Conservation (phyloP, 176 grass and related monocot genomes). For the Luzula sylvatica region DNA sequence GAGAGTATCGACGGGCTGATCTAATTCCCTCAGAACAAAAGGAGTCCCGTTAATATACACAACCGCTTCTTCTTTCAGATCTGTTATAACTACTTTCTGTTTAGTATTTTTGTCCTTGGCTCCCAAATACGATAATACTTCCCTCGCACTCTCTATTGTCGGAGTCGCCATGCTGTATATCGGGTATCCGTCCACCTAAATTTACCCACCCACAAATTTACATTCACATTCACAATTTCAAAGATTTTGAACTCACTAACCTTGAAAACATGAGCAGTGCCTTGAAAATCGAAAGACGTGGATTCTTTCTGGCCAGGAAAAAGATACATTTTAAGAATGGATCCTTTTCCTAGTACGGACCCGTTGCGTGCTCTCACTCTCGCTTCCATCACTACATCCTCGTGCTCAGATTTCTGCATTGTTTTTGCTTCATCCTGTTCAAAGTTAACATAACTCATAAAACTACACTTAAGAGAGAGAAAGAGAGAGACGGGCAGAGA, state of each 20-base stretch:
- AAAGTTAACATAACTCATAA: too few species aligned
- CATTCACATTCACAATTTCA: background rate
- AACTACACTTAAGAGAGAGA: conserved; percentile 13
- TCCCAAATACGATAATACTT: conserved; percentile 84
- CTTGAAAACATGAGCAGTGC: conserved; percentile 84
- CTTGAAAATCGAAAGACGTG: conserved; percentile 56
- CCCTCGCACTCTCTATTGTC: conserved; percentile 76
- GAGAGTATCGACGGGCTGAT: conserved; percentile 95
- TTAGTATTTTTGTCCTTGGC: conserved; percentile 51
- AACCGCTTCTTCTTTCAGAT: conserved; percentile 94
- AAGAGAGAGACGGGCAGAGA: background rate
- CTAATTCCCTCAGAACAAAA: conserved; percentile 97
- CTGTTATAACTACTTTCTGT: conserved; percentile 62
- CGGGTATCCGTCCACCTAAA: conserved; percentile 92
- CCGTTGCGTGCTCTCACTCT: conserved; percentile 80
- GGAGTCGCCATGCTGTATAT: conserved; percentile 98
- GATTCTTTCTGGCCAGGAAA: conserved; percentile 89
- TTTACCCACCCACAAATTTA: background rate
- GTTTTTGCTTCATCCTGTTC: conserved; percentile 75
- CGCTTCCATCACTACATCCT: conserved; percentile 74
- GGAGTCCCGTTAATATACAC: conserved; percentile 87
- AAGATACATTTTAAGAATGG: conserved; percentile 97
- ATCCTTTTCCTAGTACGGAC: conserved; percentile 93
- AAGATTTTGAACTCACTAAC: conserved; percentile 29
- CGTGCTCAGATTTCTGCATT: conserved; percentile 44